Percentiles rank a stretch among this genome's conserved stretches.
Evolutionary conservation across 2,329 filamentous ascomycete genomes (phyloP).

Genomic region (Ophidiomyces ophidiicola): DNA sequence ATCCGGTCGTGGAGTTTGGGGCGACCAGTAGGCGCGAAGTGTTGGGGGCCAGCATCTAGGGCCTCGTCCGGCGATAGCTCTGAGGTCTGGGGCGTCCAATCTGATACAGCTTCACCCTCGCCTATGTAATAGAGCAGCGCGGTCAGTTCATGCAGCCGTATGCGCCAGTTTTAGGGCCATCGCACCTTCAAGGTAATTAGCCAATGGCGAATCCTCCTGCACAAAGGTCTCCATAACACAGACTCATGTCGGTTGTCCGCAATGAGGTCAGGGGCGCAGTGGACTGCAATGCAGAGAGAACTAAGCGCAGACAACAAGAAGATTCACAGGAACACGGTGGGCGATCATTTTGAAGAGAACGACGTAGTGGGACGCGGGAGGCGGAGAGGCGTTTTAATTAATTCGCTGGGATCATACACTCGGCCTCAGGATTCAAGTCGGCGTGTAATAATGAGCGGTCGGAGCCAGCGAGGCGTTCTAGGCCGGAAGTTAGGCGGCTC

Average conservation of each 20-base stretch:
- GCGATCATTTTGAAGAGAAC: too few species aligned
- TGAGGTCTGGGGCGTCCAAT: conserved; percentile 26
- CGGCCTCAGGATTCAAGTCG: too few species aligned
- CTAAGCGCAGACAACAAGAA: too few species aligned
- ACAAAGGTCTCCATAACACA: conserved; percentile 71
- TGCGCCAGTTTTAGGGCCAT: conserved; percentile 20
- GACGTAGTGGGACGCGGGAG: too few species aligned
- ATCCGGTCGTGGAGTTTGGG: conserved; percentile 40
- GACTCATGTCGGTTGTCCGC: conserved; percentile 11
- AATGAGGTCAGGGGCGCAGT: neutral
- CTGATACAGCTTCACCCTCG: conserved; percentile 33
- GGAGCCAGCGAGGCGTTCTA: too few species aligned
- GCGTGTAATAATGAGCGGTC: too few species aligned
- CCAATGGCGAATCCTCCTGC: conserved; percentile 75
- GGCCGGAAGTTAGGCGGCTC: too few species aligned
- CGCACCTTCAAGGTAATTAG: conserved; percentile 75
- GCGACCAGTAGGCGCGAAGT: conserved; percentile 40
- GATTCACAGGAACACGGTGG: too few species aligned
- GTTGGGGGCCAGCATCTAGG: conserved; percentile 17
- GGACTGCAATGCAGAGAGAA: too few species aligned
- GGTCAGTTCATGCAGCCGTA: neutral
- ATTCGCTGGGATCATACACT: too few species aligned
- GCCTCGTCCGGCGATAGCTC: conserved; percentile 10
- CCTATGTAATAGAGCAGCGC: neutral
- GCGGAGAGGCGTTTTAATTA: too few species aligned